Evolutionary conservation across 2,329 filamentous ascomycete species (phyloP).

Genomic region (Fusarium begoniae): DNA sequence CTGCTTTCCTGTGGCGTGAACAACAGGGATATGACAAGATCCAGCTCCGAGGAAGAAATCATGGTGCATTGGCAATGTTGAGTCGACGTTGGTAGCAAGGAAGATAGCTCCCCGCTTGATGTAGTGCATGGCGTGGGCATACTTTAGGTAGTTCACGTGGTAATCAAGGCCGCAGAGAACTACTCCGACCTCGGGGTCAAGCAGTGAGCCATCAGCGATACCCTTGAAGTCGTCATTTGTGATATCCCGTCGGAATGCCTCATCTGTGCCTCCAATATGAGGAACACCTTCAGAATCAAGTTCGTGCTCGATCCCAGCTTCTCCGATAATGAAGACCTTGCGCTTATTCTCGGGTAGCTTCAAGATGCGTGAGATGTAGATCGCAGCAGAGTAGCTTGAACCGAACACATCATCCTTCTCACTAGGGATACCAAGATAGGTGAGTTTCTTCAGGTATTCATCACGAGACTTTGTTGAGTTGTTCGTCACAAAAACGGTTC

Average conservation of each 20-base stretch:
- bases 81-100: slow-evolving; percentile 92
- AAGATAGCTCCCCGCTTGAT: slow-evolving; percentile 83
- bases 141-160: slow-evolving; percentile 94
- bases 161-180: slow-evolving; percentile 93
- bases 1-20: slow-evolving; percentile 73
- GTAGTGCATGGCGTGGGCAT: slow-evolving; percentile 86
- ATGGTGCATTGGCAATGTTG: slow-evolving; percentile 83
- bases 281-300: slow-evolving; percentile 80
- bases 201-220: slow-evolving; percentile 76
- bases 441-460: slow-evolving; percentile 94
- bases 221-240: slow-evolving; percentile 80
- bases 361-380: slow-evolving; percentile 96
- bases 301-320: slow-evolving; percentile 90
- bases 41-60: slow-evolving; percentile 93
- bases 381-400: slow-evolving; percentile 91
- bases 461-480: slow-evolving; percentile 96
- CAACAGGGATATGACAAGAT: slow-evolving; percentile 79
- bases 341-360: slow-evolving; percentile 79
- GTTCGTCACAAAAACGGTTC: slow-evolving; percentile 95
- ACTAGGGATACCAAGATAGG: slow-evolving; percentile 80
- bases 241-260: slow-evolving; percentile 78
- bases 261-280: slow-evolving; percentile 88
- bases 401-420: slow-evolving; percentile 92
- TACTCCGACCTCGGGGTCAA: slow-evolving; percentile 89
- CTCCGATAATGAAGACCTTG: slow-evolving; percentile 94